phyloP scores from a whole-genome alignment of 768 basidiomycete species.

The Amanita muscaria region DNA sequence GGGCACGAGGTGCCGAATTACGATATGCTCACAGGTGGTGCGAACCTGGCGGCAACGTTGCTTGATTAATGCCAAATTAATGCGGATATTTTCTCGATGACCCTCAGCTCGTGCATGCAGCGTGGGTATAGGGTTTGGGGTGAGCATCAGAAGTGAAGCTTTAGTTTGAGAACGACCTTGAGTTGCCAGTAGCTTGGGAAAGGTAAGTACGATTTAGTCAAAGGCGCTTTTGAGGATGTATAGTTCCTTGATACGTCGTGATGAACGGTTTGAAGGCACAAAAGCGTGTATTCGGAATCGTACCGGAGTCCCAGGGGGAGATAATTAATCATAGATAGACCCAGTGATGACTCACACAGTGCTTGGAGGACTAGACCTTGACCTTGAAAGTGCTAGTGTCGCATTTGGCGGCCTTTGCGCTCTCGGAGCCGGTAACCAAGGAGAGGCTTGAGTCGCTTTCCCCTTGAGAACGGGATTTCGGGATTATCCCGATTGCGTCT shows the following conservation, averaged over 20 bases:
- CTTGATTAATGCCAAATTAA: background rate
- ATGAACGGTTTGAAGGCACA: too few relatives aligned
- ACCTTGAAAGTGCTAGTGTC: too few relatives aligned
- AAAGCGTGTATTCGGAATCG: too few relatives aligned
- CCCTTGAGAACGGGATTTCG: background rate
- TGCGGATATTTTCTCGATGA: background rate
- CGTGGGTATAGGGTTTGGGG: background rate
- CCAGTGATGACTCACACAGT: background rate
- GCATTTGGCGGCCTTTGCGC: too few relatives aligned
- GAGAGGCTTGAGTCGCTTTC: background rate
- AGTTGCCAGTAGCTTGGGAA: too few relatives aligned
- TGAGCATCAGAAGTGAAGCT: background rate
- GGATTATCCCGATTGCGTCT: background rate
- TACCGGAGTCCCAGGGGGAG: too few relatives aligned
- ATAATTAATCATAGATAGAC: too few relatives aligned
- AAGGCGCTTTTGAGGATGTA: too few relatives aligned
- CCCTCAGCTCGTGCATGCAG: background rate
- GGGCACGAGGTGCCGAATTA: background rate
- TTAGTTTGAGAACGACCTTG: background rate
- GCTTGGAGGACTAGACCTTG: too few relatives aligned
- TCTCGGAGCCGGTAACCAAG: conserved; percentile 6
- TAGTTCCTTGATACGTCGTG: too few relatives aligned
- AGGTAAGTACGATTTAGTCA: too few relatives aligned
- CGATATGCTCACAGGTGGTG: background rate
- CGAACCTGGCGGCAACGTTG: background rate